Evolutionary conservation across 176 grass and related monocot genomes (phyloP), one percentile per base, ranked within the genome.

Genomic region (Hordeum vulgare): DNA sequence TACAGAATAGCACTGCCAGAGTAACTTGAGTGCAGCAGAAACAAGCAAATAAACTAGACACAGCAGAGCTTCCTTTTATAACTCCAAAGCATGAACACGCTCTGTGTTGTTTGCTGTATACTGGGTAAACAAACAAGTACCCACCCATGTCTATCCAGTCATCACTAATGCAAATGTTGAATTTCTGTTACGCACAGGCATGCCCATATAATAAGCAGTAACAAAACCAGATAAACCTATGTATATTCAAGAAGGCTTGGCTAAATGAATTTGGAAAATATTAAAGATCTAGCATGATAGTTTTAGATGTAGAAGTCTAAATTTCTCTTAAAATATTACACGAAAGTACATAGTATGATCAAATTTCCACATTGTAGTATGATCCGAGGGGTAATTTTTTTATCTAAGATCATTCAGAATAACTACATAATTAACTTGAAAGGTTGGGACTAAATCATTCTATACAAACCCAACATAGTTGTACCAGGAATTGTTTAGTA

Each of bases 321-420:
- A 17, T 49, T 49, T 14, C 5, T 49, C 14, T 49, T 49, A 49
- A 54, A 0, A 74, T 66, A 53, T 9, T 36, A 87, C 65, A 44
- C 20, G 21, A 14, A 83, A 75, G 73, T 61, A 39, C 53, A 14
- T 79, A 13, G 4, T 13, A 60, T 70, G 13, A 60, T 60, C 8
- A 34, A 26, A 25, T 40, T 44, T 61, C 25, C 41, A 62, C 49
- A 72, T 36, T 71, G 54, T 4, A 61, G 36, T 56, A 69, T 49
- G 45, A 61, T 61, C 28, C 41, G 42, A 7, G 35, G 36, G n/a
- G 71, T 64, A 78, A 3, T 5, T 86, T 86, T 86, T 71, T 64
- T 1, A 66, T 45, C 4, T 5, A 45, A n/a, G 45, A 80, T 62
- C 27, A 21, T 85, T 71, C 21, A 49, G 10, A 79, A 51, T 79